Evolutionary conservation across 352 stramenopile genomes (phyloP).

Genomic region (Phytophthora meadii): DNA sequence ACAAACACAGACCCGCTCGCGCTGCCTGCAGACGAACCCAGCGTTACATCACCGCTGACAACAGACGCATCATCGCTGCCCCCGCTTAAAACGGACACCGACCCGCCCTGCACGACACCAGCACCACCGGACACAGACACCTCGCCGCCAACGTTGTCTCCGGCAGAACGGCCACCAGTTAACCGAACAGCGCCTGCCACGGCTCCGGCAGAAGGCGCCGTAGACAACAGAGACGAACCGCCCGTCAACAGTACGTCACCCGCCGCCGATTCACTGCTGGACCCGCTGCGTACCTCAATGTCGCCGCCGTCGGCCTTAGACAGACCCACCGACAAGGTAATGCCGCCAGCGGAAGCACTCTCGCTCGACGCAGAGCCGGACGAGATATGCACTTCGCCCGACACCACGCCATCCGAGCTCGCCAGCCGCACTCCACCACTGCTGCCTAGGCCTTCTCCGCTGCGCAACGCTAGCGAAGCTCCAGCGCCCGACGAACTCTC

Average conservation of each 20-base stretch:
- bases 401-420: slow-evolving; percentile 20
- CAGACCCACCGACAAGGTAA: slow-evolving; percentile 22
- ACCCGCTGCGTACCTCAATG: slow-evolving; percentile 21
- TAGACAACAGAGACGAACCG: neutral
- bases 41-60: slow-evolving; percentile 15
- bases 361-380: slow-evolving; percentile 15
- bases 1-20: slow-evolving; percentile 23
- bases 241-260: neutral
- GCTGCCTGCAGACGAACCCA: slow-evolving; percentile 13
- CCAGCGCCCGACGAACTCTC: slow-evolving; percentile 17
- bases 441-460: slow-evolving; percentile 26
- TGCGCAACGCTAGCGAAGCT: slow-evolving; percentile 21
- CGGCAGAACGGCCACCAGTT: slow-evolving; percentile 20
- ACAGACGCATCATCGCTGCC: slow-evolving; percentile 10
- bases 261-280: neutral
- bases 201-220: slow-evolving; percentile 7
- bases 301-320: slow-evolving; percentile 19
- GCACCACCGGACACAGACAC: slow-evolving; percentile 25
- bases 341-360: slow-evolving; percentile 7
- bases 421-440: slow-evolving; percentile 25
- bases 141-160: slow-evolving; percentile 20
- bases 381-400: slow-evolving; percentile 27
- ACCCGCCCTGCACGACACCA: slow-evolving; percentile 12
- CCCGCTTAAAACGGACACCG: slow-evolving; percentile 24
- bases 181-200: slow-evolving; percentile 21